Evolutionary conservation across 805 yeast genomes (phyloP), one percentile per base, ranked within the genome.

Genomic region (Torulaspora quercuum): DNA sequence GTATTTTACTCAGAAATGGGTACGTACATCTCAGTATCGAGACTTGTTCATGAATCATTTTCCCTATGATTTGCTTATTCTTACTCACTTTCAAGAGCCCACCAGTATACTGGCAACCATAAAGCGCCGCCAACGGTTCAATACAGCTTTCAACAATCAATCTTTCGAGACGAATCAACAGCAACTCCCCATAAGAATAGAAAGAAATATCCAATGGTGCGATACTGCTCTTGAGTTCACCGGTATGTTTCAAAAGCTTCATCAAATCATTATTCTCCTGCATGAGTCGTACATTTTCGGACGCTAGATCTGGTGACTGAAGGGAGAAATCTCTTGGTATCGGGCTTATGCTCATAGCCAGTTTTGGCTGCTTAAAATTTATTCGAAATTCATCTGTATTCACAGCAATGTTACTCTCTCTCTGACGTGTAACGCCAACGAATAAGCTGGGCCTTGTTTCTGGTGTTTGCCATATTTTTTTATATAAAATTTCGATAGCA

Each of bases 361-460:
- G 19, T 4, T 20, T 28, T 11, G 25, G 25, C 10, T 21, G 18
- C 16, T 27, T 45, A n/a, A 35, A 24, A 23, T 30, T 36, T 8
- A 41, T 16, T 17, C 28, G 34, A 22, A 45, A 48, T 27, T 48
- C 52, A 13, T 35, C 31, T 13, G 21, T 24, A 6, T 17, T 32
- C 13, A 13, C 18, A 13, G 35, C 41, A 8, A 36, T n/a, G 7
- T 17, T 19, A 10, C 35, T 25, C 13, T 38, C 42, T 24, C 19
- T 21, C 24, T 13, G 29, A 5, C 29, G 11, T 7, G 55, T 44
- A 11, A 42, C 68, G 9, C 82, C 92, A 40, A 73, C 72, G 44
- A 68, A 76, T 5, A 87, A 41, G 10, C 65, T 67, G 0, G 96
- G 95, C 35, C 76, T 56, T 1, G 43, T 28, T 0, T 45, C 49